Conservation (phyloP, 495 filamentous ascomycete species). For the Penicillium antarcticum region DNA sequence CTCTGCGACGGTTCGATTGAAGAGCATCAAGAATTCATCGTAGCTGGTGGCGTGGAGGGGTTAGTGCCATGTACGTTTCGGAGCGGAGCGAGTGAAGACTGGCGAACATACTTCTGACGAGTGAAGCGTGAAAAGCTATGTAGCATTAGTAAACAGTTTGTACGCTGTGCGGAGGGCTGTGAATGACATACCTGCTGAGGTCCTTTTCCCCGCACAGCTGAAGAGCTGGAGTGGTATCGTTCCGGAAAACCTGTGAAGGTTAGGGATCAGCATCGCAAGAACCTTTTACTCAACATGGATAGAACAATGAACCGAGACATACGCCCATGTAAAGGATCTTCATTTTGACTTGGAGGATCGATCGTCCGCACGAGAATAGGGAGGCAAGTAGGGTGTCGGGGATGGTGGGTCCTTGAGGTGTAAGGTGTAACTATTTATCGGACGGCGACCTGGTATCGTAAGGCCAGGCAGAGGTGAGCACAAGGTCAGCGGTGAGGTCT, state of each 20-base stretch:
- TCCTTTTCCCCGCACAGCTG: slow-evolving; percentile 81
- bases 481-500: background rate
- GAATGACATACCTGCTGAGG: slow-evolving; percentile 49
- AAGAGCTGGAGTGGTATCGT: slow-evolving; percentile 71
- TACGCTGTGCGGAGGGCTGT: background rate
- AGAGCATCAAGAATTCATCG: slow-evolving; percentile 53
- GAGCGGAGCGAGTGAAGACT: too few species aligned
- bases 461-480: background rate
- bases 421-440: background rate
- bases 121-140: slow-evolving; percentile 74
- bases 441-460: background rate
- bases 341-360: slow-evolving; percentile 55
- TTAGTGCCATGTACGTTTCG: background rate
- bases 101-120: slow-evolving; percentile 52
- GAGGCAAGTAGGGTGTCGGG: slow-evolving; percentile 2
- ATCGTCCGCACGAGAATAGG: slow-evolving; percentile 7
- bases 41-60: slow-evolving; percentile 30
- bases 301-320: slow-evolving; percentile 26
- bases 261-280: background rate
- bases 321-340: slow-evolving; percentile 94
- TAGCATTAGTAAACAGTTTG: slow-evolving; percentile 3
- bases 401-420: background rate
- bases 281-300: slow-evolving; percentile 1
- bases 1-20: slow-evolving; percentile 67
- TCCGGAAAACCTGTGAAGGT: slow-evolving; percentile 67